A percentile compares a stretch with the other conserved stretches of the same genome.
Evolutionary conservation across 768 basidiomycete species (phyloP).

Genomic region (Ramaria rubella): DNA sequence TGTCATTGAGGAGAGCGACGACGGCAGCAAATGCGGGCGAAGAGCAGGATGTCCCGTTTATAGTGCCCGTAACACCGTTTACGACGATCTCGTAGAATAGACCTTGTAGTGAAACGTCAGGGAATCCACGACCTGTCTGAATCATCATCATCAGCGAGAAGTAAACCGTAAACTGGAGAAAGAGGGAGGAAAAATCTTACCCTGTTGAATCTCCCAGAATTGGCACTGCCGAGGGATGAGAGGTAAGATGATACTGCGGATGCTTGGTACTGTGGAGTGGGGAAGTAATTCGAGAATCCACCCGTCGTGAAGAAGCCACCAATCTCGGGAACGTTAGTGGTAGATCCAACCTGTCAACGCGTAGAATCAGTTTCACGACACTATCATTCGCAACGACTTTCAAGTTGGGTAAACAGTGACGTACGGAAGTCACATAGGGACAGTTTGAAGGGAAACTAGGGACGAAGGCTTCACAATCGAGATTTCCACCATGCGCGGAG

Average conservation of each 20-base stretch:
- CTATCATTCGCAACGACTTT: neutral
- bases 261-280: conserved; percentile 22
- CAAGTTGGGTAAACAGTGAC: no score
- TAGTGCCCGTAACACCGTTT: neutral
- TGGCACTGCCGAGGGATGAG: conserved; percentile 31
- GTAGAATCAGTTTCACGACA: neutral
- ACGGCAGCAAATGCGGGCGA: conserved; percentile 29
- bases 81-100: conserved; percentile 11
- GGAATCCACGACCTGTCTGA: conserved; percentile 16
- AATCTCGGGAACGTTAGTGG: conserved; percentile 13
- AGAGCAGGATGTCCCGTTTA: conserved; percentile 27
- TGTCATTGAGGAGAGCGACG: conserved; percentile 29
- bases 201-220: conserved; percentile 1
- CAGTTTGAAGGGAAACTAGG: conserved; percentile 16
- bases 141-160: no score
- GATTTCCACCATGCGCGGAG: conserved; percentile 5
- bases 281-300: conserved; percentile 16
- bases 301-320: conserved; percentile 13
- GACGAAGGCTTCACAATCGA: conserved; percentile 11
- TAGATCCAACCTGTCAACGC: conserved; percentile 15
- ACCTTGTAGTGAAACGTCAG: conserved; percentile 18
- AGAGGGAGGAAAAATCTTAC: neutral
- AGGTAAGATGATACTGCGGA: conserved; percentile 26
- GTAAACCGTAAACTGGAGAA: neutral
- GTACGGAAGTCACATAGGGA: conserved; percentile 11